Evolutionary conservation across 352 stramenopile species (phyloP).

Genomic region (Globisporangium alternatum): DNA sequence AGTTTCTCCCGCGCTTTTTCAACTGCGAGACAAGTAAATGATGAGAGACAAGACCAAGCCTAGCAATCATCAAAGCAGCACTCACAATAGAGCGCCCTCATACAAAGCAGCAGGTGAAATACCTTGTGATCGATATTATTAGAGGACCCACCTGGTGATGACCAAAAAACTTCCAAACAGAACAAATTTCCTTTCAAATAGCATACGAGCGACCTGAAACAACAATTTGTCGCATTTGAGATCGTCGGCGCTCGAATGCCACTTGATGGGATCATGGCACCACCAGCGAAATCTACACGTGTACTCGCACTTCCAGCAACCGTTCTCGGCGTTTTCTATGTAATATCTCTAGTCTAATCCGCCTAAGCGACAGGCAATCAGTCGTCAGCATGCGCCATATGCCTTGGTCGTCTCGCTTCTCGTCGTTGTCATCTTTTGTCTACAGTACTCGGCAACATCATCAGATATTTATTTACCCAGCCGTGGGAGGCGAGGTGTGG

Average conservation of each 20-base stretch:
- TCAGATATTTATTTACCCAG: conserved; percentile 4
- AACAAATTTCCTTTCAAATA: neutral
- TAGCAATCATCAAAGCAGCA: neutral
- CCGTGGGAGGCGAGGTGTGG: conserved; percentile 22
- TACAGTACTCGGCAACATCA: neutral
- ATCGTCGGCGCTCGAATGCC: neutral
- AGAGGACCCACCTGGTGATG: neutral
- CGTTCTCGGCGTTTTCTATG: neutral
- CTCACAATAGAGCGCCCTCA: conserved; percentile 7
- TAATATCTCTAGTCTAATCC: conserved; percentile 7
- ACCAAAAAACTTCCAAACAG: neutral
- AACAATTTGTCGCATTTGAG: neutral
- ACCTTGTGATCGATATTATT: neutral
- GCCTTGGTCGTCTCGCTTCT: neutral
- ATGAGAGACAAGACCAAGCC: too few relatives aligned
- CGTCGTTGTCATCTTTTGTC: conserved; percentile 1
- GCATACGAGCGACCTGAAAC: neutral
- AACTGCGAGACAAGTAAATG: neutral
- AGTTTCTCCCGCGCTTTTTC: conserved; percentile 4
- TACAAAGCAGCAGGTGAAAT: neutral
- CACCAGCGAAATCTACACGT: neutral
- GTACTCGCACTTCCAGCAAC: too few relatives aligned
- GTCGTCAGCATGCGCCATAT: neutral
- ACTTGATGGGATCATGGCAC: neutral
- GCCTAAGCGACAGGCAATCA: neutral